phyloP scores from a whole-genome alignment of 352 stramenopile species.

The Pythium myriotylum region DNA sequence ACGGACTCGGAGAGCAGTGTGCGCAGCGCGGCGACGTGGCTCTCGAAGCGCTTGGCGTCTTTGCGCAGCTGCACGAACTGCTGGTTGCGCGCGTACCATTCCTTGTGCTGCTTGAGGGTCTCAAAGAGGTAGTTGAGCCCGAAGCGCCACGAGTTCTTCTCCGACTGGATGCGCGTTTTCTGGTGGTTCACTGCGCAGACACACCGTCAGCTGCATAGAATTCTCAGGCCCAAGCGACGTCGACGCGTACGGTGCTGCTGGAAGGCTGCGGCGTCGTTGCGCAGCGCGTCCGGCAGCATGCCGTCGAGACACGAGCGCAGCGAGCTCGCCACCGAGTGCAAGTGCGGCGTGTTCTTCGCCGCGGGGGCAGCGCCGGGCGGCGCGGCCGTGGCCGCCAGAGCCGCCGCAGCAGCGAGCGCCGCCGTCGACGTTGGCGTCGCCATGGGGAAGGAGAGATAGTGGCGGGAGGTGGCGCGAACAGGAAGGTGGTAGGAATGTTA shows the following conservation, averaged over 20 bases:
- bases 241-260: slow-evolving; percentile 61
- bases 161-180: slow-evolving; percentile 67
- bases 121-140: slow-evolving; percentile 90
- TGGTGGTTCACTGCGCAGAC: slow-evolving; percentile 67
- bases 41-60: slow-evolving; percentile 79
- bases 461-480: slow-evolving; percentile 25
- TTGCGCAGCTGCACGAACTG: slow-evolving; percentile 88
- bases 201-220: not conserved
- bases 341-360: slow-evolving; percentile 73
- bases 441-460: slow-evolving; percentile 17
- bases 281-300: slow-evolving; percentile 83
- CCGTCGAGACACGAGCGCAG: slow-evolving; percentile 82
- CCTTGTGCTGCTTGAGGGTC: slow-evolving; percentile 88
- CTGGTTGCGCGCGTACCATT: slow-evolving; percentile 89
- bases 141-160: slow-evolving; percentile 89
- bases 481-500: not conserved
- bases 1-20: slow-evolving; percentile 79
- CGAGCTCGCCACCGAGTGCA: slow-evolving; percentile 82
- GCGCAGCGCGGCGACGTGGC: slow-evolving; percentile 69
- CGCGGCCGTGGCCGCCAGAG: not conserved
- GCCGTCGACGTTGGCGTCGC: slow-evolving; percentile 24
- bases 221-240: not conserved
- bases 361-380: not conserved
- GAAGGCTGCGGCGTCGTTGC: slow-evolving; percentile 78
- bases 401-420: slow-evolving; percentile 17